A percentile compares a stretch with the other conserved stretches of the same genome.
Conservation (phyloP, 306 rosid species). For the Quercus mongolica region DNA sequence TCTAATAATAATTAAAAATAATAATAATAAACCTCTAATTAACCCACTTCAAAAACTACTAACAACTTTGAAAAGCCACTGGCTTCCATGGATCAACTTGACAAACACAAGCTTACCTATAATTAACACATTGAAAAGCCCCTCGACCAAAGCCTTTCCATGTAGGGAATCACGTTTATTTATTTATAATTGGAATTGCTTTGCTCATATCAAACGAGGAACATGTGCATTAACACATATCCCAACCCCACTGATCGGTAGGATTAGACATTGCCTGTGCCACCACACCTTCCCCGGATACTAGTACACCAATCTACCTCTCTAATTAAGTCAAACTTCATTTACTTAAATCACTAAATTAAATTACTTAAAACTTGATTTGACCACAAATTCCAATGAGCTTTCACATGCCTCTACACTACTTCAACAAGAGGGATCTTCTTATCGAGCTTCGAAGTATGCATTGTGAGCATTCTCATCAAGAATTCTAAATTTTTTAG, state of each 20-base stretch:
- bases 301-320: constrained; percentile 15
- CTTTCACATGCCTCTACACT: constrained; percentile 29
- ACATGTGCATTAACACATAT: constrained; percentile 15
- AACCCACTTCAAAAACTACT: no score
- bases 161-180: no score
- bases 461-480: no score
- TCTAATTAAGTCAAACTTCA: constrained; percentile 8
- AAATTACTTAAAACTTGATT: constrained; percentile 13
- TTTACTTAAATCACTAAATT: constrained; percentile 15
- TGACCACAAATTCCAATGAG: constrained; percentile 29
- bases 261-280: constrained; percentile 12
- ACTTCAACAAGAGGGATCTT: no score
- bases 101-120: not conserved
- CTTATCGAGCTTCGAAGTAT: no score
- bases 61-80: not conserved
- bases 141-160: no score
- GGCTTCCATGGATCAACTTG: not conserved
- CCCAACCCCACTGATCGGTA: constrained; percentile 4
- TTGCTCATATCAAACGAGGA: constrained; percentile 17
- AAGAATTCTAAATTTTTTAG: no score
- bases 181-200: not conserved
- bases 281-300: constrained; percentile 27
- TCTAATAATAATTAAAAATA: no score
- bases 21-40: no score
- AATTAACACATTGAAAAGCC: no score